Base-by-base conservation (phyloP, 163 green algal species). In the Volvox carteri region DNA sequence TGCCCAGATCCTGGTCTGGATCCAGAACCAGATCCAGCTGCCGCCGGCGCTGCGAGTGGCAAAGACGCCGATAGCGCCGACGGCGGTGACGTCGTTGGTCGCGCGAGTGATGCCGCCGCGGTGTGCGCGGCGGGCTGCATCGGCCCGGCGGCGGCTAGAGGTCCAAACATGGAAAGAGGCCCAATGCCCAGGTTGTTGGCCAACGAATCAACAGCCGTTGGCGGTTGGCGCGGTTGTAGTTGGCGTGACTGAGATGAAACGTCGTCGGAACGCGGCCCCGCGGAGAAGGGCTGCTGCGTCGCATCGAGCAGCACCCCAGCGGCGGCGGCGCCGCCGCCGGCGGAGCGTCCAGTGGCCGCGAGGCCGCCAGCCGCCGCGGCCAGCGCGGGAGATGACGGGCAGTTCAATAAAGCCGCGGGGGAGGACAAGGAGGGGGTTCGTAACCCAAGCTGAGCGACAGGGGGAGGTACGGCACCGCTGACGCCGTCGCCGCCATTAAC, bases 151-250 rank as follows among this genome's bases (percentile, higher is more conserved):
- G 78, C 6, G 23, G 39, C 78, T 5, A 86, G 39, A 0, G 78
- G 78, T 4, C 78, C 78, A n/a, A 86, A 86, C 25, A 86, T 86
- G 56, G 77, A 85, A 0, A 85, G 35, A 4, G 50, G 35, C 6
- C 77, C 77, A 6, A 85, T 84, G 30, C 16, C 33, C 28, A 70
- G n/a, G 6, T 21, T n/a, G n/a, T n/a, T n/a, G n/a, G n/a, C 30
- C 7, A 84, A 28, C 5, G 75, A 12, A 33, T 70, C 48, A 33
- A 30, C 68, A 0, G 48, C 30, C 11, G 46, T 1, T 19, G 73
- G 19, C 1, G 48, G 75, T 30, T 30, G 75, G 33, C 30, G 48
- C 48, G 75, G 75, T 33, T 84, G 75, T 11, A 33, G 75, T 8
- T 70, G 75, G 28, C 35, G 48, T 9, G 37, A 56, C 33, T 25